These are phyloP conservation scores for Plasmodium cynomolgi DNA, from an alignment of 169 alveolate genomes.

Conservation along the genomic window DNA sequence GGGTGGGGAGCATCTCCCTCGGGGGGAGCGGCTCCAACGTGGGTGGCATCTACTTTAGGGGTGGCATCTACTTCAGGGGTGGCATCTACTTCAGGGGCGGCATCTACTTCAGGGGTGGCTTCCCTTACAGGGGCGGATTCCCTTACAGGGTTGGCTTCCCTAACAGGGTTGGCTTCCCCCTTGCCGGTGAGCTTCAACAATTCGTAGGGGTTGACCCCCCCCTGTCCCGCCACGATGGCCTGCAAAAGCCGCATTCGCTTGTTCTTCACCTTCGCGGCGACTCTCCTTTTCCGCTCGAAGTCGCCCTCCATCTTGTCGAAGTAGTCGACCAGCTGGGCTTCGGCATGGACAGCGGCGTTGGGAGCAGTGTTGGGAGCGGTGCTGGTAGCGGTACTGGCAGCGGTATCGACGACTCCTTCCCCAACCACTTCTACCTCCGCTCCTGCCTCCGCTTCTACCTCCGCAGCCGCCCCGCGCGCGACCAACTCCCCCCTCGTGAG, in stretches of 20 bases:
- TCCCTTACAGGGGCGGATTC: not conserved
- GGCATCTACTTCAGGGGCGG: not conserved
- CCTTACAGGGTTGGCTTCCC: not conserved
- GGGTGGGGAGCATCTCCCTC: not conserved
- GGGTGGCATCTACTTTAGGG: not conserved
- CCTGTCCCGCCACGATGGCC: conserved; percentile 21
- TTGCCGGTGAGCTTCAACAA: not conserved
- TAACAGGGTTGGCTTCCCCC: not conserved
- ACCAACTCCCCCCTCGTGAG: not conserved
- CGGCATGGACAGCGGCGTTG: too few species aligned
- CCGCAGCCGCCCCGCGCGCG: not conserved
- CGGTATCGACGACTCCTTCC: not conserved
- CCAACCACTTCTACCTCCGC: not conserved
- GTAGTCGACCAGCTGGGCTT: not conserved
- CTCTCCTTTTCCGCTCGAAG: conserved; percentile 40
- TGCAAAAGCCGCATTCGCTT: conserved; percentile 29
- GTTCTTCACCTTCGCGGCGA: conserved; percentile 27
- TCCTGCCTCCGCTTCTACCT: not conserved
- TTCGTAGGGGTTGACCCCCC: conserved; percentile 36
- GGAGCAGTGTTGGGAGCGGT: too few species aligned
- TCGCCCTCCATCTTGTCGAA: conserved; percentile 8
- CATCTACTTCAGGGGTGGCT: not conserved
- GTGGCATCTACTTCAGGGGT: not conserved
- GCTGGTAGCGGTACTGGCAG: too few species aligned
- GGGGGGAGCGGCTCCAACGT: not conserved